A percentile compares a stretch with the other conserved stretches of the same genome.
These are phyloP conservation scores for Acanthamoeba castellanii DNA, from an alignment of 208 protist species.

Conservation along the genomic window DNA sequence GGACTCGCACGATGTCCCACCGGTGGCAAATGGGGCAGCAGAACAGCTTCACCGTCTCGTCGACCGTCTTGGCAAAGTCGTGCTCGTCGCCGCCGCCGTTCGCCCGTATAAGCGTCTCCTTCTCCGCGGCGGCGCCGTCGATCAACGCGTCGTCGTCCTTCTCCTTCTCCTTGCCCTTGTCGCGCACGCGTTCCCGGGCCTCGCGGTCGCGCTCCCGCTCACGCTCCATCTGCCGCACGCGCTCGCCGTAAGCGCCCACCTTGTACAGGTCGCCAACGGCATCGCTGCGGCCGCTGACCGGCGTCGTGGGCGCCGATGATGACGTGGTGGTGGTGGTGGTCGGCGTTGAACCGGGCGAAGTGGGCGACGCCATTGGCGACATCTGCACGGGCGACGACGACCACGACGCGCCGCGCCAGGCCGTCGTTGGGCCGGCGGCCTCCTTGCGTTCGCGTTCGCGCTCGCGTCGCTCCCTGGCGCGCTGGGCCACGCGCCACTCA, in stretches of 20 bases:
- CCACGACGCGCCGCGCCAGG: neutral
- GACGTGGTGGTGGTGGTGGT: neutral
- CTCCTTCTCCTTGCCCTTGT: conserved; percentile 9
- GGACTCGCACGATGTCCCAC: conserved; percentile 28
- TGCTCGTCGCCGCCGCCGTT: neutral
- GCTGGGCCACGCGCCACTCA: neutral
- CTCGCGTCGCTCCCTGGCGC: neutral
- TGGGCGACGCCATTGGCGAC: neutral
- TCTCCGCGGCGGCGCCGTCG: no score
- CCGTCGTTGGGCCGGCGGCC: neutral
- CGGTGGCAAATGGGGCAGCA: conserved; percentile 24
- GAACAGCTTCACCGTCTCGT: neutral
- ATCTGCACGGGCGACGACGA: neutral
- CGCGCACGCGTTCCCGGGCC: neutral
- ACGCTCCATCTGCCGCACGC: conserved; percentile 5
- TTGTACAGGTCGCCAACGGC: neutral
- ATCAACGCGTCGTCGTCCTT: no score
- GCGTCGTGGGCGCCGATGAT: neutral
- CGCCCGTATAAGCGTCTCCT: no score
- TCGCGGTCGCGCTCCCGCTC: neutral
- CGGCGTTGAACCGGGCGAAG: no score
- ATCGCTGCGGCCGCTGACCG: neutral
- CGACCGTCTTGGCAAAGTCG: neutral
- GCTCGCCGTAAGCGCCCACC: neutral
- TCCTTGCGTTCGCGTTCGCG: neutral